Percentiles rank a stretch among this genome's conserved stretches.
Evolutionary conservation across 805 yeast genomes (phyloP).

Genomic region (Schizosaccharomyces japonicus): DNA sequence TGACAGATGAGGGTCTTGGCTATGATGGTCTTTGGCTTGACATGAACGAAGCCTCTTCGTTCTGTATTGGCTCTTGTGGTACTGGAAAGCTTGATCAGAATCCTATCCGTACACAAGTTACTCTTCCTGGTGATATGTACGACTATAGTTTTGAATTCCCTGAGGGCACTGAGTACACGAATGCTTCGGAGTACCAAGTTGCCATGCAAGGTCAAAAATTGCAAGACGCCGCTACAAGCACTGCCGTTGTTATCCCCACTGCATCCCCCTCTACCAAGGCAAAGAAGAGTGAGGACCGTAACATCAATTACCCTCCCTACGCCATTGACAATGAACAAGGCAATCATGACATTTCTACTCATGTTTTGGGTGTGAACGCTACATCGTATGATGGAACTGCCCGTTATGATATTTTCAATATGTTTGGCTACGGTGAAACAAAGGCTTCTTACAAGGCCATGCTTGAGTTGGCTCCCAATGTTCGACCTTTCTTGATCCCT

Average conservation of each 20-base stretch:
- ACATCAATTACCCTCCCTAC: conserved; percentile 18
- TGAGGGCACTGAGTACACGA: conserved; percentile 4
- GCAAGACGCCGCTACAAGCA: conserved; percentile 8
- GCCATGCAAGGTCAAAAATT: conserved; percentile 1
- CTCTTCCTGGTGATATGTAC: neutral
- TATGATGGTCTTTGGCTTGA: conserved; percentile 11
- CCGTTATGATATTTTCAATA: conserved; percentile 15
- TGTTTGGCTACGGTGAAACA: conserved; percentile 14
- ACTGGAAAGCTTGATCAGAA: neutral
- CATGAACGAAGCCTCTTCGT: conserved; percentile 14
- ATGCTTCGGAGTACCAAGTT: conserved; percentile 9
- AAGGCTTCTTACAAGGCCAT: conserved; percentile 7
- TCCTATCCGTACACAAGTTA: conserved; percentile 1
- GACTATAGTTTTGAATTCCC: neutral
- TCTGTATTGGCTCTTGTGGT: conserved; percentile 18
- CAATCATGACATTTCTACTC: conserved; percentile 10
- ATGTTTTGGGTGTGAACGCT: conserved; percentile 17
- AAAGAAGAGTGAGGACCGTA: conserved; percentile 13
- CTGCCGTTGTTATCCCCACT: neutral
- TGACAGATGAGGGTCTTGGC: conserved; percentile 7
- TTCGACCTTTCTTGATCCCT: conserved; percentile 43
- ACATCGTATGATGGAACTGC: conserved; percentile 16
- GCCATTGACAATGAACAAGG: conserved; percentile 15
- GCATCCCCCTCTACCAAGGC: neutral
- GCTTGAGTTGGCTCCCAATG: conserved; percentile 6